phyloP scores from a whole-genome alignment of 2,329 filamentous ascomycete species.

The Penicillium italicum region DNA sequence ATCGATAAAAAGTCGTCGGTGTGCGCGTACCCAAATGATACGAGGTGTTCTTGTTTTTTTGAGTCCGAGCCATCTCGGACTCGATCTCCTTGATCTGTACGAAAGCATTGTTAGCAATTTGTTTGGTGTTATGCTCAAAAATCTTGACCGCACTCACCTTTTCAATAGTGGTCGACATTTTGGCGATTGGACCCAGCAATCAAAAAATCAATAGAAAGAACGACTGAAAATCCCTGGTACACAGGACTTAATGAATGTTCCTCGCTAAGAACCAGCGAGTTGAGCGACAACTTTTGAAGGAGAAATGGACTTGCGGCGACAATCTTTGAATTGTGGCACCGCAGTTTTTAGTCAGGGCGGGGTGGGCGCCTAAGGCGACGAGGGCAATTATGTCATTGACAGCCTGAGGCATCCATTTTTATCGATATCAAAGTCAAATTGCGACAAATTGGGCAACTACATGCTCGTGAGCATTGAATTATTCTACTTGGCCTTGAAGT shows the following conservation, averaged over 20 bases:
- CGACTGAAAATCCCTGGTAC: neutral
- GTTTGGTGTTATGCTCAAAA: slow-evolving; percentile 3
- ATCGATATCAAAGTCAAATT: slow-evolving; percentile 13
- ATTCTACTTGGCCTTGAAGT: neutral
- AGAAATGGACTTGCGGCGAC: slow-evolving; percentile 22
- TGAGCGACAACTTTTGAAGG: slow-evolving; percentile 8
- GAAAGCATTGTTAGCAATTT: slow-evolving; percentile 30
- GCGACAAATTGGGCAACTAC: slow-evolving; percentile 10
- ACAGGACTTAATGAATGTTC: neutral
- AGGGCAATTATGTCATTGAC: slow-evolving; percentile 21
- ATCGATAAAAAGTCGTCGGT: slow-evolving; percentile 2
- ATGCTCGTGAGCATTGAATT: neutral
- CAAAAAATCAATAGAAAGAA: slow-evolving; percentile 7
- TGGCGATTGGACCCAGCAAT: slow-evolving; percentile 39
- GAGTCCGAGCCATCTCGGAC: slow-evolving; percentile 94
- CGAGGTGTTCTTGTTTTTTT: slow-evolving; percentile 95
- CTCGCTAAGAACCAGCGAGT: slow-evolving; percentile 10
- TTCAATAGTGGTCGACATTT: slow-evolving; percentile 94
- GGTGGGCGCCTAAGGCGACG: slow-evolving; percentile 26
- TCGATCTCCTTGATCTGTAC: slow-evolving; percentile 91
- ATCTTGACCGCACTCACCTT: slow-evolving; percentile 67
- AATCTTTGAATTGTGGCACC: slow-evolving; percentile 33
- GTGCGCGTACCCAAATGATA: slow-evolving; percentile 69
- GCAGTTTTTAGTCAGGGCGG: slow-evolving; percentile 32
- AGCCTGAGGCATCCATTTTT: slow-evolving; percentile 9